Evolutionary conservation across 768 basidiomycete genomes (phyloP), one percentile per base, ranked within the genome.

Genomic region (Fomitopsis pulvina): DNA sequence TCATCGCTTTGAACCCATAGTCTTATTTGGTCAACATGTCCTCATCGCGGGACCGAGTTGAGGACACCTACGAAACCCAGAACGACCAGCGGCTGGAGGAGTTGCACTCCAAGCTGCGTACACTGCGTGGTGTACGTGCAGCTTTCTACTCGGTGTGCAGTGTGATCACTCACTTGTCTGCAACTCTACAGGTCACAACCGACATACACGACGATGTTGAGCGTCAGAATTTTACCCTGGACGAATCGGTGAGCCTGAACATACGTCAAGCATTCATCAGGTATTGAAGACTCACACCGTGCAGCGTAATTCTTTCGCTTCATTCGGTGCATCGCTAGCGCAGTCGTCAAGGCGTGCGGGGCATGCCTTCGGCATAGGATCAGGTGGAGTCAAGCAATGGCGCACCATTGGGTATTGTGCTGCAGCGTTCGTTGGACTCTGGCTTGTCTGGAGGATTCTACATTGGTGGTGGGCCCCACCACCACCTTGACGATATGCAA

Each of bases 141-240:
- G n/a, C n/a, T n/a, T 14, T 4, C 32, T 34, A 2, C 16, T 26
- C 27, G 21, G 41, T 18, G 16, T 47, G n/a, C 32, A 28, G 18
- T 56, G 28, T 16, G 30, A 32, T 32, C n/a, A n/a, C n/a, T 32
- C 34, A 16, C 14, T 16, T 16, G 14, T 30, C 50, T 40, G 54
- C 40, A 34, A 6, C 26, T 26, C 26, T 32, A 18, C 45, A 92
- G 89, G 76, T 93, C n/a, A 92, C 90, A 11, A 86, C 80, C 2
- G 90, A 93, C 68, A 91, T 93, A 32, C 75, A 93, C 62, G 78
- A 81, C 53, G 91, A 92, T 59, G 84, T 84, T 1, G 90, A 93
- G 66, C 71, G 83, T 9, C 91, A 92, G 68, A 92, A 92, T 59
- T 61, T 77, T 2, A 78, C 85, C 47, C 70, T 93, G 22, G 88